phyloP scores from a whole-genome alignment of 2,329 filamentous ascomycete species.

The Neofusicoccum sp. region DNA sequence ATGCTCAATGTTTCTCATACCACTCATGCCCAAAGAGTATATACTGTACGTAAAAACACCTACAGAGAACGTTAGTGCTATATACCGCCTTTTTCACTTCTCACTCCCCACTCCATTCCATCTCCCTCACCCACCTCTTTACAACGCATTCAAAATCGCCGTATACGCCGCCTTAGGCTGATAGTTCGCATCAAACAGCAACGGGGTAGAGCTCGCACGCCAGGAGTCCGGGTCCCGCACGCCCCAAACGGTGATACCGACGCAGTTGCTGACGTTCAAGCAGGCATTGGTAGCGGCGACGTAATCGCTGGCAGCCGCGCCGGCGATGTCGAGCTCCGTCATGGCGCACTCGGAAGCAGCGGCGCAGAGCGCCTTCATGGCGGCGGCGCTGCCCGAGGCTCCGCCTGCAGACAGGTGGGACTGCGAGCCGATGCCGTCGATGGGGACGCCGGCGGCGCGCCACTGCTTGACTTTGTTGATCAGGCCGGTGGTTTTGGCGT shows the following conservation, averaged over 20 bases:
- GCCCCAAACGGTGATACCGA: conserved; percentile 65
- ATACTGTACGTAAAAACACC: too few species aligned
- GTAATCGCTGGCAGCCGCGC: conserved; percentile 57
- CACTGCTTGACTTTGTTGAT: conserved; percentile 62
- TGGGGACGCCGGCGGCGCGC: conserved; percentile 60
- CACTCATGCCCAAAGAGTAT: too few species aligned
- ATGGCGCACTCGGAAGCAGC: conserved; percentile 60
- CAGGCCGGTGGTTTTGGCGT: conserved; percentile 59
- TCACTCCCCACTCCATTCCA: too few species aligned
- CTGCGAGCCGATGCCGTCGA: conserved; percentile 64
- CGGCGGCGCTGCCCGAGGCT: conserved; percentile 46
- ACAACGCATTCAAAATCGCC: conserved; percentile 23
- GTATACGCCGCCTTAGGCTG: conserved; percentile 43
- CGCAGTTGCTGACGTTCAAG: conserved; percentile 57
- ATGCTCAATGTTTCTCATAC: too few species aligned
- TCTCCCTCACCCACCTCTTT: background rate
- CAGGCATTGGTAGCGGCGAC: conserved; percentile 56
- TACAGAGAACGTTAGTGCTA: too few species aligned
- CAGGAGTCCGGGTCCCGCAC: conserved; percentile 45
- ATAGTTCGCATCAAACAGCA: conserved; percentile 44
- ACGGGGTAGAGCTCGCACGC: conserved; percentile 36
- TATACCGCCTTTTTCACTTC: too few species aligned
- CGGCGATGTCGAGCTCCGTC: conserved; percentile 67
- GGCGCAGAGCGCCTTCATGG: conserved; percentile 54
- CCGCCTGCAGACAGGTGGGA: conserved; percentile 51